A percentile compares a stretch with the other conserved stretches of the same genome.
Conservation (phyloP, 1,139 yeast genomes). For the Sugiyamaella neomexicana region DNA sequence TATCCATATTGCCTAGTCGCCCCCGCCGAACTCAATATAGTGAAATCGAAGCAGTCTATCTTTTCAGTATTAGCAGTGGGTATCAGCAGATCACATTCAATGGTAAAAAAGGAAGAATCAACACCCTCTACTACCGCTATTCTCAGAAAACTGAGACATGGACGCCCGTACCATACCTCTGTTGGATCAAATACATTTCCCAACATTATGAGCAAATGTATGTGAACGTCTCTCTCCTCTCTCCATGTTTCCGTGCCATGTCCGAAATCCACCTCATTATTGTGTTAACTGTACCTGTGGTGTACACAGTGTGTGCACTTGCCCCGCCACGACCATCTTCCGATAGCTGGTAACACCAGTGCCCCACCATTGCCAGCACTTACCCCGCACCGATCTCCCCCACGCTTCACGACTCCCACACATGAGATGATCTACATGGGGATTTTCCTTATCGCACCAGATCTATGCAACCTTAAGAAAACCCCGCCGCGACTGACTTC, state of each 20-base stretch:
- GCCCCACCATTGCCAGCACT: neutral
- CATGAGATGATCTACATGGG: constrained; percentile 4
- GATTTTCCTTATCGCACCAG: neutral
- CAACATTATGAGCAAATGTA: too few species aligned
- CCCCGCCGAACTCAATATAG: too few species aligned
- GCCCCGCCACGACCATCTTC: too few species aligned
- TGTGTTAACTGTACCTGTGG: too few species aligned
- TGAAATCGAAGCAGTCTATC: too few species aligned
- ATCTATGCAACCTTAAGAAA: constrained; percentile 1
- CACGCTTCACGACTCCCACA: constrained; percentile 3
- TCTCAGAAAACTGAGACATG: too few species aligned
- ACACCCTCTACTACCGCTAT: constrained; percentile 1
- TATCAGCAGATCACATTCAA: neutral
- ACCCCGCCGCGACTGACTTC: neutral
- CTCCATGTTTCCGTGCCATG: neutral
- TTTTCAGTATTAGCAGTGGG: too few species aligned
- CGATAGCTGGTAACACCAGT: too few species aligned
- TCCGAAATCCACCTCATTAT: neutral
- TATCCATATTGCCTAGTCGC: too few species aligned
- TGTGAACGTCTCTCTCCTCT: neutral
- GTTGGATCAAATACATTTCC: too few species aligned
- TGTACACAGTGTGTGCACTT: too few species aligned
- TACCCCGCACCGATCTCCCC: constrained; percentile 3
- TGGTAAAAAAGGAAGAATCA: neutral
- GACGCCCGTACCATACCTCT: too few species aligned